Evolutionary conservation across 179 eudicot species (phyloP), one percentile per base, ranked within the genome.

Genomic region (Kewa caespitosa): DNA sequence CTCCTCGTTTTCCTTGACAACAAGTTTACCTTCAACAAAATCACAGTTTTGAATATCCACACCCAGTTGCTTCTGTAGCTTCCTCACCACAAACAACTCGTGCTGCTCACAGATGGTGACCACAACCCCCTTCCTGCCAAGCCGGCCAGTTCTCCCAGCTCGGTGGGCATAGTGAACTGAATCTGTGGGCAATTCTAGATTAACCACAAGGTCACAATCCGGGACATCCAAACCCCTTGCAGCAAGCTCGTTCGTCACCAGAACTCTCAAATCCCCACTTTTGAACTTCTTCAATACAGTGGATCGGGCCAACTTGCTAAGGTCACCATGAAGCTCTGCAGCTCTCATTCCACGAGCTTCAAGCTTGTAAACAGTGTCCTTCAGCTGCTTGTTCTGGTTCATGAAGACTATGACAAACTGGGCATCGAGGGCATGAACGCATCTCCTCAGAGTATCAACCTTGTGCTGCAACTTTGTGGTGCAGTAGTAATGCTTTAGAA

Each of bases 141-240:
- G 91, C 67, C 98, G 86, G 30, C 97, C 98, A 18, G 97, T 92
- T 72, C 98, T 81, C 32, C 98, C 98, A 43, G 98, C 97, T 68
- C 98, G 89, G 79, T 94, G 97, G 0, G 97, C 97, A 84, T 94
- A 94, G 77, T 94, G 98, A 77, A 79, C 72, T 0, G 93, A 81
- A 85, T 93, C 98, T 0, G 98, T 93, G 18, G 98, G 98, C 43
- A 94, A 80, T 66, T 80, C 97, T 72, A 92, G 83, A 78, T 92
- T 94, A 20, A 94, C 96, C 43, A 94, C 98, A 65, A 94, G 96
- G 83, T 94, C 98, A 87, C 98, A 94, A 72, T 94, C 96, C 7
- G 96, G 74, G 38, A 94, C 83, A 77, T 92, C 98, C 78, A 94
- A 81, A 67, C 98, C 98, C 73, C 98, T 88, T 10, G 98, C 98